A percentile compares a stretch with the other conserved stretches of the same genome.
Conservation (phyloP, 768 basidiomycete genomes). For the Megacollybia marginata region DNA sequence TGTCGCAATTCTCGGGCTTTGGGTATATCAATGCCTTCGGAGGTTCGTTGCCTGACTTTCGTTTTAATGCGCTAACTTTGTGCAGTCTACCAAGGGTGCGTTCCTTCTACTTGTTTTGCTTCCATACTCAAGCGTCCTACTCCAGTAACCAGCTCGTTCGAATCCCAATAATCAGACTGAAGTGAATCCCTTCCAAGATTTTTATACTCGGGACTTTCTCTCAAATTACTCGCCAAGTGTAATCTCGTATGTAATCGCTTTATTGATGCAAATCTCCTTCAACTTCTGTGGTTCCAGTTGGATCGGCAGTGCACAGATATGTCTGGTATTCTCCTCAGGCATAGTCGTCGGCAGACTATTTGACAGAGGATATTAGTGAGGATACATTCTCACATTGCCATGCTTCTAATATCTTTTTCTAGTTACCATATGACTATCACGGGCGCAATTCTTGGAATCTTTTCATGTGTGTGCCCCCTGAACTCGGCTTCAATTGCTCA, state of each 20-base stretch:
- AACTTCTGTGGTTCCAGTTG: neutral
- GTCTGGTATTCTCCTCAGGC: conserved; percentile 31
- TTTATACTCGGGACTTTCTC: conserved; percentile 16
- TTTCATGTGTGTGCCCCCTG: conserved; percentile 10
- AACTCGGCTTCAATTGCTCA: neutral
- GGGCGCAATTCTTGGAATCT: conserved; percentile 22
- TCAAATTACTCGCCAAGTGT: conserved; percentile 11
- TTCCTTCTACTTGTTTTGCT: neutral
- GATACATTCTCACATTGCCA: neutral
- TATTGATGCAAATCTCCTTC: neutral
- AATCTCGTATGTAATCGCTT: conserved; percentile 9
- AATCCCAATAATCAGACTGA: neutral
- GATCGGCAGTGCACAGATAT: conserved; percentile 30
- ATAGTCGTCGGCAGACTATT: conserved; percentile 29
- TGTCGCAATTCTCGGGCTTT: neutral
- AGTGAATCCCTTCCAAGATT: conserved; percentile 1
- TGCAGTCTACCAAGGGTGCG: conserved; percentile 1
- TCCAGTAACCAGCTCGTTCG: neutral
- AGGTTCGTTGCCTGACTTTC: neutral
- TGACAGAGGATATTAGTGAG: conserved; percentile 35
- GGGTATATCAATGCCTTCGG: neutral
- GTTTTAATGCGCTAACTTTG: neutral
- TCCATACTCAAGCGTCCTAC: neutral
- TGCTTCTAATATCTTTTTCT: neutral
- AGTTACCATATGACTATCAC: conserved; percentile 22